These are phyloP conservation scores for Nelumbo lutea DNA, from an alignment of 164 flowering plant genomes.

Conservation along the genomic window DNA sequence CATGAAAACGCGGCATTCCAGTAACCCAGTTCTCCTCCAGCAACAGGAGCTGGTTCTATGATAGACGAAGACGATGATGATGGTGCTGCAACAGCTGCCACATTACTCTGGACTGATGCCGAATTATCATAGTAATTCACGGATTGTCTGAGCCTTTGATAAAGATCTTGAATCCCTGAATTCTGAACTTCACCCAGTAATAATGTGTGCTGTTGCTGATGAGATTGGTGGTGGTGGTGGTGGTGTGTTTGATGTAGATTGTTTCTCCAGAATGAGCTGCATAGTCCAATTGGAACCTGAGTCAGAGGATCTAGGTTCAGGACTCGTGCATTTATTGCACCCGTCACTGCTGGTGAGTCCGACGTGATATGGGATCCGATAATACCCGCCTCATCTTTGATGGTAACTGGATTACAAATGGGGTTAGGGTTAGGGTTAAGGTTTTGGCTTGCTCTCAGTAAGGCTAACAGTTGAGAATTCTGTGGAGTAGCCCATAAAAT, in stretches of 20 bases:
- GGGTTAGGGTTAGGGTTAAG: slow-evolving; percentile 32
- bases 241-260: slow-evolving; percentile 19
- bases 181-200: slow-evolving; percentile 25
- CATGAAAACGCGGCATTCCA: slow-evolving; percentile 44
- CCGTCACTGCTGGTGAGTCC: slow-evolving; percentile 14
- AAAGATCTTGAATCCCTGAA: slow-evolving; percentile 32
- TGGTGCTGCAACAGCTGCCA: slow-evolving; percentile 6
- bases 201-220: slow-evolving; percentile 14
- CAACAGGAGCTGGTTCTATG: slow-evolving; percentile 41
- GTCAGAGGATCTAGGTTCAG: slow-evolving; percentile 26
- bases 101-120: slow-evolving; percentile 19
- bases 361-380: slow-evolving; percentile 24
- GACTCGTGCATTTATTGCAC: slow-evolving; percentile 23
- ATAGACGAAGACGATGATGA: slow-evolving; percentile 24
- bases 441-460: slow-evolving; percentile 28
- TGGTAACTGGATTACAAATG: slow-evolving; percentile 11
- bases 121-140: slow-evolving; percentile 27
- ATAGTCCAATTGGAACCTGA: slow-evolving; percentile 25
- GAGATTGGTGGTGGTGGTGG: slow-evolving; percentile 8
- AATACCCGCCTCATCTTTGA: slow-evolving; percentile 28
- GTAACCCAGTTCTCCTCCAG: slow-evolving; percentile 30
- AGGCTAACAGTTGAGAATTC: slow-evolving; percentile 40
- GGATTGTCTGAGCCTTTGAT: slow-evolving; percentile 42
- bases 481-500: slow-evolving; percentile 43
- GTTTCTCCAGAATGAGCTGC: slow-evolving; percentile 34